Base-by-base conservation (phyloP, 345 rosid species). In the Populus deltoides region DNA sequence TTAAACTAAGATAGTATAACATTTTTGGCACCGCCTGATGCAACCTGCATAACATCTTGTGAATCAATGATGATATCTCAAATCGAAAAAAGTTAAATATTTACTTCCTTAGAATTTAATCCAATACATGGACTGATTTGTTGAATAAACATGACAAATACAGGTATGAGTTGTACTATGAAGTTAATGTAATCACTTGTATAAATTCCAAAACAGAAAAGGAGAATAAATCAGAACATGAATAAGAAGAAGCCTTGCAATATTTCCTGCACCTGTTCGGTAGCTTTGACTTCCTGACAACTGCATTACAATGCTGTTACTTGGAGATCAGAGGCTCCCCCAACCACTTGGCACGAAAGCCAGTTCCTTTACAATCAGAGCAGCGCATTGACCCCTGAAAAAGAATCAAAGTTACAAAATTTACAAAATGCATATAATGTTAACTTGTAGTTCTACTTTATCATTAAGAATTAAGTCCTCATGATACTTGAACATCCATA, bases 261-360 rank as follows among this genome's bases (percentile, higher is more conserved):
- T 15, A 33, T 76, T 20, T 36, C 71, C 51, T 66, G n/a, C 27
- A 45, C 36, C 43, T 29, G 22, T 11, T 31, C 3, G 20, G 55
- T 69, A 68, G 75, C 51, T 59, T 27, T 9, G n/a, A 6, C 57
- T 7, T 73, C 71, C 68, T 35, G 16, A 6, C 33, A n/a, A 17
- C 66, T 31, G 5, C 65, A 16, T 33, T 29, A 18, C 29, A 51
- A 12, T 0, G 16, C 49, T 67, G 69, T 89, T 90, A 84, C 76
- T 85, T 86, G 18, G 87, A 73, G 65, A 85, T 77, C 3, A 92
- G 88, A 82, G 94, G 94, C 80, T 89, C 79, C 75, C 87, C 93
- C 89, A 95, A 86, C 98, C 99, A 95, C 85, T 89, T 90, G 71
- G 99, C 99, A n/a, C 97, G 97, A 82, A 91, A 95, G 3, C 99